Percentiles rank a stretch among this genome's conserved stretches.
Evolutionary conservation across 495 filamentous ascomycete species (phyloP).

Genomic region (Astrothelium macrocarpum): DNA sequence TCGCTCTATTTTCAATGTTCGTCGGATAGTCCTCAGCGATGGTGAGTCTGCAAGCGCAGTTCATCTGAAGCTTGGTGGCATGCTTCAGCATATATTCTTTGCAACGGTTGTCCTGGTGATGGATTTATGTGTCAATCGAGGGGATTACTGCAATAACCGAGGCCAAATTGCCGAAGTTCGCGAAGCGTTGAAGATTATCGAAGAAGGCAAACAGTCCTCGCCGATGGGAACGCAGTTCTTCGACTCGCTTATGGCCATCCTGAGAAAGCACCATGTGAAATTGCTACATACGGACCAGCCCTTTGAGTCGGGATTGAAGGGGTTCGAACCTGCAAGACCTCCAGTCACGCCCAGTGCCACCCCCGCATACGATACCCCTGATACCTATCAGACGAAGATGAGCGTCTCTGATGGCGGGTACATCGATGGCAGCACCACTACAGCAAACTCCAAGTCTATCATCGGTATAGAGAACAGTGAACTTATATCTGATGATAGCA

Average conservation of each 20-base stretch:
- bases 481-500: not conserved
- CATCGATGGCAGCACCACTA: not conserved
- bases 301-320: not conserved
- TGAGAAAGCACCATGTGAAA: slow-evolving; percentile 22
- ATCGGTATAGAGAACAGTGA: not conserved
- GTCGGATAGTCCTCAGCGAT: slow-evolving; percentile 23
- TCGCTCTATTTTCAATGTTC: slow-evolving; percentile 36
- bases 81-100: slow-evolving; percentile 23
- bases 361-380: not conserved
- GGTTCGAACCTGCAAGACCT: not conserved
- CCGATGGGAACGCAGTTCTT: slow-evolving; percentile 13
- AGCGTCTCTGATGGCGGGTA: not conserved
- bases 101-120: slow-evolving; percentile 28
- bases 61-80: slow-evolving; percentile 22
- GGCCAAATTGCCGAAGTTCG: slow-evolving; percentile 22
- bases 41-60: slow-evolving; percentile 18
- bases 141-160: slow-evolving; percentile 3
- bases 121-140: slow-evolving; percentile 24
- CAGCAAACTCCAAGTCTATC: not conserved
- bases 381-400: slow-evolving; percentile 7
- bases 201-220: slow-evolving; percentile 16
- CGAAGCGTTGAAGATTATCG: slow-evolving; percentile 18
- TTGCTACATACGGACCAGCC: slow-evolving; percentile 11
- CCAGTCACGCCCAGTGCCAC: not conserved
- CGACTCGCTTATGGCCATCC: slow-evolving; percentile 17